These are phyloP conservation scores for Vitis rotundifolia DNA, from an alignment of 164 flowering plant species.

Conservation along the genomic window DNA sequence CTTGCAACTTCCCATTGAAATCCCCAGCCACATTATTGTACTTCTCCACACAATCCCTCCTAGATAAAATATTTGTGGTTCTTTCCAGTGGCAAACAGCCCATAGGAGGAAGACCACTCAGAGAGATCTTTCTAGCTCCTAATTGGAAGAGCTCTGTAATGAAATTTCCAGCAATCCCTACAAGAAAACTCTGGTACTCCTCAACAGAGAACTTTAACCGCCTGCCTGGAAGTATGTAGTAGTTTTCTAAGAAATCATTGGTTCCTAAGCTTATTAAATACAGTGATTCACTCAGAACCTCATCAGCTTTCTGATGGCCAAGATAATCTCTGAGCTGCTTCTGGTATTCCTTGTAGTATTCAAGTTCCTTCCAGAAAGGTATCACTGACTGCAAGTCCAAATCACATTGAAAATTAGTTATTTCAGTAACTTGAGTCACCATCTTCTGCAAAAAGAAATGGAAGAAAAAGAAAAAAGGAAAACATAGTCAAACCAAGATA, in stretches of 20 bases:
- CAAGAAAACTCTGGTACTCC: constrained; percentile 41
- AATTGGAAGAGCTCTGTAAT: constrained; percentile 32
- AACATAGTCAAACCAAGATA: too few relatives aligned
- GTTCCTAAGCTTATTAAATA: constrained; percentile 70
- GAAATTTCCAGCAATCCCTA: constrained; percentile 36
- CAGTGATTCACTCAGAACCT: constrained; percentile 38
- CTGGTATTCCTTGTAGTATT: constrained; percentile 65
- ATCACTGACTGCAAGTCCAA: constrained; percentile 52
- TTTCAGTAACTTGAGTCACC: neutral
- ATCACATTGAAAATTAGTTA: neutral
- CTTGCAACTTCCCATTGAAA: constrained; percentile 40
- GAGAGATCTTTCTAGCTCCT: constrained; percentile 51
- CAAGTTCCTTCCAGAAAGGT: constrained; percentile 66
- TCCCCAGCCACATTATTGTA: constrained; percentile 44
- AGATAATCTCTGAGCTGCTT: constrained; percentile 32
- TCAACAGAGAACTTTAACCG: constrained; percentile 27
- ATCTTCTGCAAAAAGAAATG: neutral
- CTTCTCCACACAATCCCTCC: constrained; percentile 36
- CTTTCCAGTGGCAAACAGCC: constrained; percentile 78
- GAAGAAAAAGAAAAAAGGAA: neutral
- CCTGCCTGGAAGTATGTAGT: constrained; percentile 31
- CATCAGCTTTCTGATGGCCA: constrained; percentile 40
- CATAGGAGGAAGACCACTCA: constrained; percentile 66
- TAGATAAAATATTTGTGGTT: constrained; percentile 25
- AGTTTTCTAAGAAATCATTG: constrained; percentile 72